These are phyloP conservation scores for Plantago ovata DNA, from an alignment of 257 asterid genomes.

Conservation along the genomic window DNA sequence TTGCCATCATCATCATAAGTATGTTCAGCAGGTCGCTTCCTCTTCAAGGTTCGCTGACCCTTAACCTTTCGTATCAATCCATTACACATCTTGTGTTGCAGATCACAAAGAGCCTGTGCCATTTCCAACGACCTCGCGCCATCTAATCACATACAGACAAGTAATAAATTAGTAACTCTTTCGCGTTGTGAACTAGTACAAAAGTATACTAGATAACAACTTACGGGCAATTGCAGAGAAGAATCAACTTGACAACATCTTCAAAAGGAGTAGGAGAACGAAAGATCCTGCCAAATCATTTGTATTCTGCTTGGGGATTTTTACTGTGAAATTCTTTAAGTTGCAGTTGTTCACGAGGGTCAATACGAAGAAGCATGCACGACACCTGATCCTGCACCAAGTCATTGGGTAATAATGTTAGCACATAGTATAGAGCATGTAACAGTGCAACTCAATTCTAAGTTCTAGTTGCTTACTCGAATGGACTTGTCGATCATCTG, in stretches of 20 bases:
- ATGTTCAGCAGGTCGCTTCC: constrained; percentile 10
- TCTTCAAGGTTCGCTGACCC: not conserved
- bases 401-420: not conserved
- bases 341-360: constrained; percentile 28
- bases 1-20: not conserved
- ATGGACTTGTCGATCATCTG: constrained; percentile 20
- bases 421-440: not conserved
- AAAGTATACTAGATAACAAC: not conserved
- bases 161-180: not conserved
- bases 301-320: constrained; percentile 27
- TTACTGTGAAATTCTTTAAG: constrained; percentile 31
- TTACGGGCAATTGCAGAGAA: constrained; percentile 39
- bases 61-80: not conserved
- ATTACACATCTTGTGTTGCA: constrained; percentile 18
- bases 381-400: constrained; percentile 33
- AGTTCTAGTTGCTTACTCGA: constrained; percentile 12
- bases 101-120: constrained; percentile 41
- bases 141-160: constrained; percentile 18
- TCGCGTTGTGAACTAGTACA: too few relatives aligned
- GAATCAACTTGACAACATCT: constrained; percentile 46
- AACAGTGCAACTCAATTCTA: not conserved
- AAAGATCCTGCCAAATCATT: constrained; percentile 42
- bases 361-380: constrained; percentile 49
- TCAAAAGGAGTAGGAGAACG: constrained; percentile 54
- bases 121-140: constrained; percentile 32